Percentiles rank a stretch among this genome's conserved stretches.
phyloP scores from a whole-genome alignment of 2,329 filamentous ascomycete genomes.

The Sclerotinia minor region DNA sequence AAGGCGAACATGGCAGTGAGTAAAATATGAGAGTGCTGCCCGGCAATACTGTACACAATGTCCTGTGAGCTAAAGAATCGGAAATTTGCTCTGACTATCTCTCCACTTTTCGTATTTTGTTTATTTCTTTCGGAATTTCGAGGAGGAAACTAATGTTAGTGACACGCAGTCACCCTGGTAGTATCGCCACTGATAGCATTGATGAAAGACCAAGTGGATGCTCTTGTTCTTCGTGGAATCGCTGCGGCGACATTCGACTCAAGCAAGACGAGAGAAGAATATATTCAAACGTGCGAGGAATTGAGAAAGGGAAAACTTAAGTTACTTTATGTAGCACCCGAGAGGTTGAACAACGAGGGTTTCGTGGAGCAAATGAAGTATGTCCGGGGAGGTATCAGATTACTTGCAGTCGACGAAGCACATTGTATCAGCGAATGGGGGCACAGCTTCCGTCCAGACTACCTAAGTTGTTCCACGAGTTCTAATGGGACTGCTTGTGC shows the following conservation, averaged over 20 bases:
- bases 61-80: not conserved
- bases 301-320: conserved; percentile 51
- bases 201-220: conserved; percentile 63
- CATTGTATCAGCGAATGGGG: conserved; percentile 61
- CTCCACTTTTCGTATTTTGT: not conserved
- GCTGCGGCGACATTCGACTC: conserved; percentile 58
- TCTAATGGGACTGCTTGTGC: not conserved
- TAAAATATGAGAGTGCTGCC: not conserved
- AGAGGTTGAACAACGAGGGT: conserved; percentile 60
- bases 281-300: conserved; percentile 47
- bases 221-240: conserved; percentile 51
- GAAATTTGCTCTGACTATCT: not conserved
- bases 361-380: conserved; percentile 57
- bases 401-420: conserved; percentile 59
- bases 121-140: not conserved
- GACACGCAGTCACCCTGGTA: conserved; percentile 49
- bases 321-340: conserved; percentile 59
- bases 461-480: conserved; percentile 45
- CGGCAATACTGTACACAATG: not conserved
- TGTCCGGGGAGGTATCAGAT: conserved; percentile 55
- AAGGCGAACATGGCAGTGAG: conserved; percentile 42
- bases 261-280: conserved; percentile 49
- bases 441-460: conserved; percentile 52
- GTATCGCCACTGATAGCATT: conserved; percentile 58
- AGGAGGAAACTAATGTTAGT: not conserved